Base-by-base conservation (phyloP, 1,284 basidiomycete genomes). In the Meripilus lineatus region DNA sequence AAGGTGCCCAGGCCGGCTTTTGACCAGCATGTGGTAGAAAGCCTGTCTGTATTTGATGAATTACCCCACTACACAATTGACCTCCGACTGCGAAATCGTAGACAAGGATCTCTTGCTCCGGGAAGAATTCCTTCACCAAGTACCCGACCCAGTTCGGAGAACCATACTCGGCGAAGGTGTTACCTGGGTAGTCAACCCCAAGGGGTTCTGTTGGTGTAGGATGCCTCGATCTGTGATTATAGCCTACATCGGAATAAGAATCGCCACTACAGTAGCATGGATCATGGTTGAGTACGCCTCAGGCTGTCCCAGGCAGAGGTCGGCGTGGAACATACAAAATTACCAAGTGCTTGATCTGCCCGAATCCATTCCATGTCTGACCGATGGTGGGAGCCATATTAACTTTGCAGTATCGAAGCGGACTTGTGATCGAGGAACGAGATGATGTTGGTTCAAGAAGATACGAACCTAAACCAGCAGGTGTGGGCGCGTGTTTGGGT, bases 101-200 rank as follows among this genome's bases (percentile, higher is more conserved):
- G 2, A 75, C 71, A 5, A 79, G 63, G 7, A 77, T 49, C 45
- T 42, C 13, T 23, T 38, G 64, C 40, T 55, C 57, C 18, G 65
- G 61, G 36, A 56, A 58, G 49, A 71, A 67, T 38, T 75, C 67
- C 6, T 69, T 71, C 47, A 76, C 62, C 20, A 78, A 58, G 57
- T 75, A 67, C 1, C 75, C 75, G 24, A 79, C 72, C 76, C 76
- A 79, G 56, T 79, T 77, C 20, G 72, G 68, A 42, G 61, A 49
- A 28, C 57, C 65, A 4, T 50, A 43, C 52, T 75, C 73, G 23
- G 69, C 68, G 56, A 57, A 77, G 10, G 73, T 71, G 6, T 51
- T 38, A 3, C 68, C 69, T 10, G 75, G 75, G 47, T 67, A 79
- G 10, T 55, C 50, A 3, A 71, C 59, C 4, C 76, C 76, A 5